phyloP scores from a whole-genome alignment of 2,329 filamentous ascomycete species.

The Cercospora sojina region DNA sequence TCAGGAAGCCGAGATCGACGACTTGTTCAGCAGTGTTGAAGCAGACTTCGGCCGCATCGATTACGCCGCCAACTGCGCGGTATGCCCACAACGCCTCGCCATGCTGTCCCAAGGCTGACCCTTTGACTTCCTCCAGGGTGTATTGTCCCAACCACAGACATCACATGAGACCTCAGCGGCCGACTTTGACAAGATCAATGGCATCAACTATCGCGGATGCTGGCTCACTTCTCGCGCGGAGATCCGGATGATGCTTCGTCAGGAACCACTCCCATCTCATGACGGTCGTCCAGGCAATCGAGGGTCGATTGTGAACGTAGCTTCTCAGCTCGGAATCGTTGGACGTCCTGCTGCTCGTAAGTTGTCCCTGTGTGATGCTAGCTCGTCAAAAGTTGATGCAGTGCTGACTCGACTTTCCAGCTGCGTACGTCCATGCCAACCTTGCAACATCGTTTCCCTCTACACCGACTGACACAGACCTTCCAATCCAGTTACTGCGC shows the following conservation, averaged over 20 bases:
- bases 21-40: conserved; percentile 38
- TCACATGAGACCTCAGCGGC: conserved; percentile 39
- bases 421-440: background rate
- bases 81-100: conserved; percentile 12
- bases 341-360: conserved; percentile 45
- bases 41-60: conserved; percentile 45
- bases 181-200: conserved; percentile 48
- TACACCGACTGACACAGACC: background rate
- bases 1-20: conserved; percentile 39
- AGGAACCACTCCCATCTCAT: conserved; percentile 46
- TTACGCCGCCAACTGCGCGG: conserved; percentile 50
- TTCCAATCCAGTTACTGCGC: conserved; percentile 41
- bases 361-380: conserved; percentile 20
- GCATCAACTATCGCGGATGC: conserved; percentile 47
- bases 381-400: background rate
- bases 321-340: conserved; percentile 46
- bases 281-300: conserved; percentile 45
- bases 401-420: background rate
- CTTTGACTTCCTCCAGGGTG: conserved; percentile 31
- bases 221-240: conserved; percentile 50
- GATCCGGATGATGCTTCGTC: conserved; percentile 46
- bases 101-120: background rate
- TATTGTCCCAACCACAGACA: conserved; percentile 41
- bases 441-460: conserved; percentile 38
- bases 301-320: conserved; percentile 50